Percentiles rank a stretch among this genome's conserved stretches.
Conservation (phyloP, 495 filamentous ascomycete genomes). For the Penicillium canariense region DNA sequence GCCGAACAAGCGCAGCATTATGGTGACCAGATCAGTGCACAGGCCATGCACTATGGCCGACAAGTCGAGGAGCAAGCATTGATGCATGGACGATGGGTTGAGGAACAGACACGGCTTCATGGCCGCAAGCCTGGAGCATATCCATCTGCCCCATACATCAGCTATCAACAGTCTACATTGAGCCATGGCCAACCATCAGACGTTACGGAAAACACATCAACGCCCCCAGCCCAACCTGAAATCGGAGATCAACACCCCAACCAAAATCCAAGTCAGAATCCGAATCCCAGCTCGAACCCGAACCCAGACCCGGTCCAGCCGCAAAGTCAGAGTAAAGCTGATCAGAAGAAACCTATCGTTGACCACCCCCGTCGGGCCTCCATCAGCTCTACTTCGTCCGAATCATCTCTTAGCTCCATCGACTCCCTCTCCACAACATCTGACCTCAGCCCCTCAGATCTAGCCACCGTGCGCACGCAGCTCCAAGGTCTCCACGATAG, state of each 20-base stretch:
- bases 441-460: slow-evolving; percentile 41
- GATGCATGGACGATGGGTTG: slow-evolving; percentile 42
- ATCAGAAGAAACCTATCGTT: slow-evolving; percentile 3
- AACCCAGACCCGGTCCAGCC: neutral
- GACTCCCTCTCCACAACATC: slow-evolving; percentile 43
- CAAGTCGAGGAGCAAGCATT: slow-evolving; percentile 45
- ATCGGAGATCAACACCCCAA: neutral
- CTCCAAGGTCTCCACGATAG: slow-evolving; percentile 38
- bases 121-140: slow-evolving; percentile 25
- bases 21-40: slow-evolving; percentile 40
- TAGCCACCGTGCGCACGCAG: slow-evolving; percentile 41
- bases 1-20: slow-evolving; percentile 42
- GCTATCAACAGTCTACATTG: slow-evolving; percentile 9
- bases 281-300: neutral
- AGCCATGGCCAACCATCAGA: slow-evolving; percentile 3
- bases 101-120: slow-evolving; percentile 37
- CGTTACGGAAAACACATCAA: slow-evolving; percentile 1
- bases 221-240: neutral
- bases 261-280: neutral
- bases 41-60: slow-evolving; percentile 41
- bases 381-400: slow-evolving; percentile 35
- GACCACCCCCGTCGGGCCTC: slow-evolving; percentile 35
- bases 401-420: slow-evolving; percentile 41
- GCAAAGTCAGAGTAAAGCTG: neutral
- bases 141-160: slow-evolving; percentile 1